Base-by-base conservation (phyloP, 345 rosid species). In the Murraya koenigii region DNA sequence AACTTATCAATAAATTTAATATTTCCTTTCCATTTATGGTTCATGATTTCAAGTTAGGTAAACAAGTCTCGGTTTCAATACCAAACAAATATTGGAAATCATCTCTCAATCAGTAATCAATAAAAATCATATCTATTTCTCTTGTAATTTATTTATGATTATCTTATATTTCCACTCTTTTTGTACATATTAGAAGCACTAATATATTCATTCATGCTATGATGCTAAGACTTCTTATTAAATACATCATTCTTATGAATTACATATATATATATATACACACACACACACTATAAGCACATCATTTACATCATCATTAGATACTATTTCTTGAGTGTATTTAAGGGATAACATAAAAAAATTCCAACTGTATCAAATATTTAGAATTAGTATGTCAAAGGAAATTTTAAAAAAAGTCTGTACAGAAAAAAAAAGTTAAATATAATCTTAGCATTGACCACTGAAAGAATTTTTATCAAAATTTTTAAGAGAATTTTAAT, bases 11-110 rank as follows among this genome's bases (percentile, higher is more conserved):
- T 44, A 68, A 30, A n/a, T 41, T 2, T 25, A n/a, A 6, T 25
- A 54, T 39, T 67, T 38, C 52, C 2, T 66, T 36, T 66, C 47
- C 54, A 5, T 23, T 67, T 62, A 23, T 14, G 55, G 49, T 23
- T 68, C 56, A 68, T 68, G 55, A 68, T 68, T 68, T 68, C 19
- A 68, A 68, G 33, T 69, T 41, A 69, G 32, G 22, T 38, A n/a
- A 13, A 7, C 25, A 8, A 3, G 4, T n/a, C 61, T 22, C 4
- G 26, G 5, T 8, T 49, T 69, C 73, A 13, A 7, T 69, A 49
- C 52, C 73, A 47, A 47, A 47, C 38, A 64, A 23, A 44, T 41
- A 39, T 6, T 15, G 38, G 36, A 69, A 49, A 44, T 69, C 36
- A 44, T 26, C 36, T 47, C 56, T 15, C 73, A 15, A 7, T 35